A percentile compares a stretch with the other conserved stretches of the same genome.
These are phyloP conservation scores for Vicia faba DNA, from an alignment of 306 rosid species.

Conservation along the genomic window DNA sequence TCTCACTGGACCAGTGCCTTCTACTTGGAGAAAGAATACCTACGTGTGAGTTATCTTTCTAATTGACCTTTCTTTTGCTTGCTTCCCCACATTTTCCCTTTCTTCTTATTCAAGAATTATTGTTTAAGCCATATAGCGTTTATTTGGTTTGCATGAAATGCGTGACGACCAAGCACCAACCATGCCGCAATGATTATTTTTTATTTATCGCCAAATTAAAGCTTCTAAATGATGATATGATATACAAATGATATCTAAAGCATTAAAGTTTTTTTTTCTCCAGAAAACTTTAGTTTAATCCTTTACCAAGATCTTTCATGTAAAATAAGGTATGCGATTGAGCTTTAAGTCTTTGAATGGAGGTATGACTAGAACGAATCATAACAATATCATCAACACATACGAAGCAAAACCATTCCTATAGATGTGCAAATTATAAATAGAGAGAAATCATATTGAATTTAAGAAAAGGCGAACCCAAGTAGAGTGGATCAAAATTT, in stretches of 20 bases:
- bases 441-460: too few relatives aligned
- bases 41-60: conserved; percentile 49
- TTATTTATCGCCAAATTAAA: background rate
- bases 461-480: too few relatives aligned
- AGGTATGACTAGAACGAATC: too few relatives aligned
- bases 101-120: background rate
- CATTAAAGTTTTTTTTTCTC: background rate
- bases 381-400: too few relatives aligned
- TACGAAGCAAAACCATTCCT: too few relatives aligned
- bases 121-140: background rate
- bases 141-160: background rate
- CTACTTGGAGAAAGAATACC: conserved; percentile 40
- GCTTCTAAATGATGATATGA: background rate
- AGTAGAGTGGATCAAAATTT: too few relatives aligned
- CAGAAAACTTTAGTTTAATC: background rate
- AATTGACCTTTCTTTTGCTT: background rate
- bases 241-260: background rate
- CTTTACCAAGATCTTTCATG: too few relatives aligned
- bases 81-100: background rate
- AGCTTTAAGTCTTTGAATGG: too few relatives aligned
- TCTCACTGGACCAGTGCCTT: conserved; percentile 65
- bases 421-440: too few relatives aligned
- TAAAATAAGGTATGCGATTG: too few relatives aligned
- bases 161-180: background rate
- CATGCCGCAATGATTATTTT: background rate